A percentile compares a stretch with the other conserved stretches of the same genome.
Conservation (phyloP, 495 filamentous ascomycete species). For the Trichocladium uniseriatum region DNA sequence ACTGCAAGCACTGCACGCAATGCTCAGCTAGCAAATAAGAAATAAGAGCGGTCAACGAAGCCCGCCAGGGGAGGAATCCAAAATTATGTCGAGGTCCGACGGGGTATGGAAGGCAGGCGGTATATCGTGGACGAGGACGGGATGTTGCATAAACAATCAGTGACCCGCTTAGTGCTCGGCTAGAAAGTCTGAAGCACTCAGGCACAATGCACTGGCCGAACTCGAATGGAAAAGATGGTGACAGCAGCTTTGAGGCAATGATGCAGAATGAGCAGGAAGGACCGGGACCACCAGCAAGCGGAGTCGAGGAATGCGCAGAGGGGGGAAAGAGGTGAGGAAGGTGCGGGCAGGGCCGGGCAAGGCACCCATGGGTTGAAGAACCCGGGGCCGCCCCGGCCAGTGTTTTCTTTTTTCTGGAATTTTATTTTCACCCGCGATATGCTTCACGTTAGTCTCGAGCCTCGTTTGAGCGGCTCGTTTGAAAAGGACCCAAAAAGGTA, state of each 20-base stretch:
- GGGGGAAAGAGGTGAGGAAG: not conserved
- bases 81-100: too few relatives aligned
- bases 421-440: slow-evolving; percentile 7
- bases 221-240: not conserved
- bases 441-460: not conserved
- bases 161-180: too few relatives aligned
- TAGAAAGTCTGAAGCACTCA: too few relatives aligned
- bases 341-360: not conserved
- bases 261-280: not conserved
- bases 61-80: too few relatives aligned
- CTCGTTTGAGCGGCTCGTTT: not conserved
- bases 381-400: not conserved
- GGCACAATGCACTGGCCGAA: not conserved
- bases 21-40: not conserved
- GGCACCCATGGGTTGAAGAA: not conserved
- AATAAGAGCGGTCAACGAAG: too few relatives aligned
- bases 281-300: not conserved
- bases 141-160: too few relatives aligned
- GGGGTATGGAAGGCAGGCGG: too few relatives aligned
- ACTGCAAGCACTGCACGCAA: not conserved
- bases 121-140: too few relatives aligned
- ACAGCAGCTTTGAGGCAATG: not conserved
- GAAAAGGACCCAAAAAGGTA: not conserved
- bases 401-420: not conserved
- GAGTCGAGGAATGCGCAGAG: not conserved